Evolutionary conservation across 345 rosid species (phyloP).

Genomic region (Carallia pectinifolia): DNA sequence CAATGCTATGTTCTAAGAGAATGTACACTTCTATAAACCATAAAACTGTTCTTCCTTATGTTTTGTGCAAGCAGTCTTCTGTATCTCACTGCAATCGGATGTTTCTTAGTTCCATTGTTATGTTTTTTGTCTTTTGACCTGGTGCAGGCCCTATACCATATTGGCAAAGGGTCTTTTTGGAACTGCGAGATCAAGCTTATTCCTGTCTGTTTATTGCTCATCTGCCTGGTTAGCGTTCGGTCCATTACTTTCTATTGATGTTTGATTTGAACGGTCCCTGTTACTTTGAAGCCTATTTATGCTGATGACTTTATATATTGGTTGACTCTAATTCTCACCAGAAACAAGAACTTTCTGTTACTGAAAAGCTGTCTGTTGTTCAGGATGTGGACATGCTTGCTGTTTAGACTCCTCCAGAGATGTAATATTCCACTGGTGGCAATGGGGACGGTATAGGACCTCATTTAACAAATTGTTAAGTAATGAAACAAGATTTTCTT

Average conservation of each 20-base stretch:
- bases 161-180: slow-evolving; percentile 81
- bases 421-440: slow-evolving; percentile 82
- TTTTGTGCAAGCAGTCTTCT: neutral
- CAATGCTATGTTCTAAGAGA: no score
- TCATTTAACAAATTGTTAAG: neutral
- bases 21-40: no score
- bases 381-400: slow-evolving; percentile 90
- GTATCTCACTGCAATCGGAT: neutral
- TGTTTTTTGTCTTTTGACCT: slow-evolving; percentile 20
- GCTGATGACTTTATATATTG: neutral
- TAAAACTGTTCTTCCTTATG: no score
- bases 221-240: slow-evolving; percentile 75
- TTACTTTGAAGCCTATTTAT: neutral
- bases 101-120: neutral
- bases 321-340: neutral
- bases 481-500: neutral
- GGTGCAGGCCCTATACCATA: slow-evolving; percentile 64
- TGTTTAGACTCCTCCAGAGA: slow-evolving; percentile 67
- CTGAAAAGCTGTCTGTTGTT: neutral
- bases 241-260: slow-evolving; percentile 2
- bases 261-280: neutral
- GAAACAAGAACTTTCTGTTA: neutral
- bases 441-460: slow-evolving; percentile 59
- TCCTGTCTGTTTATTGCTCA: slow-evolving; percentile 79
- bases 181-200: slow-evolving; percentile 90